Evolutionary conservation across 257 asterid species (phyloP).

Genomic region (Solanum pennellii): DNA sequence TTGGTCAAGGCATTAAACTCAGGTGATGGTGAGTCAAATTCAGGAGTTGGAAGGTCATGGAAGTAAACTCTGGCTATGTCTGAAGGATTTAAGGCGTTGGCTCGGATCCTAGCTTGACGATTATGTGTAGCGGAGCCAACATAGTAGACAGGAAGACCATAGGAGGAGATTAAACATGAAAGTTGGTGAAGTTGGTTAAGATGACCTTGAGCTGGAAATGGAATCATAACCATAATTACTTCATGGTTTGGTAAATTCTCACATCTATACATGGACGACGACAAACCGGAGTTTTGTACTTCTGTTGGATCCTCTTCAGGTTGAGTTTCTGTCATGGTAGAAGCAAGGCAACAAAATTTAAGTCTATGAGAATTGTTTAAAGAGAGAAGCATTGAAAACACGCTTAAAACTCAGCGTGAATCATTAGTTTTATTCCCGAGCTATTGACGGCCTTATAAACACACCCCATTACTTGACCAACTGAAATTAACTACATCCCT

Average conservation of each 20-base stretch:
- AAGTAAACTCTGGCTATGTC: background rate
- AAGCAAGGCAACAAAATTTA: background rate
- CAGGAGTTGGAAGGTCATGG: background rate
- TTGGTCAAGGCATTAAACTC: background rate
- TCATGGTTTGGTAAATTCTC: background rate
- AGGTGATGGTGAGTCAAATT: background rate
- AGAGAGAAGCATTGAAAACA: too few relatives aligned
- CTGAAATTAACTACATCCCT: fast-evolving
- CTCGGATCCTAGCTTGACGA: background rate
- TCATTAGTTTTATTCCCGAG: too few relatives aligned
- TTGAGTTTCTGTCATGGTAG: background rate
- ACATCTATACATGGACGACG: background rate
- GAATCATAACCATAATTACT: background rate
- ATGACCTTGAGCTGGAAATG: background rate
- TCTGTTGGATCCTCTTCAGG: background rate
- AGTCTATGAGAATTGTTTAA: background rate
- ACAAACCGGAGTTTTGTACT: background rate
- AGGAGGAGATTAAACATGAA: background rate
- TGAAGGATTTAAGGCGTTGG: background rate
- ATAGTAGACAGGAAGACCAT: background rate
- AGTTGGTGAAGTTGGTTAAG: background rate
- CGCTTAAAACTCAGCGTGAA: too few relatives aligned
- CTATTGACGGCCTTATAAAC: too few relatives aligned
- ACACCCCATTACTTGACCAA: too few relatives aligned
- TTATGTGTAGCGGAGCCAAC: background rate